A percentile compares a stretch with the other conserved stretches of the same genome.
Conservation (phyloP, 2,329 filamentous ascomycete species). For the Aspergillus eucalypticola region DNA sequence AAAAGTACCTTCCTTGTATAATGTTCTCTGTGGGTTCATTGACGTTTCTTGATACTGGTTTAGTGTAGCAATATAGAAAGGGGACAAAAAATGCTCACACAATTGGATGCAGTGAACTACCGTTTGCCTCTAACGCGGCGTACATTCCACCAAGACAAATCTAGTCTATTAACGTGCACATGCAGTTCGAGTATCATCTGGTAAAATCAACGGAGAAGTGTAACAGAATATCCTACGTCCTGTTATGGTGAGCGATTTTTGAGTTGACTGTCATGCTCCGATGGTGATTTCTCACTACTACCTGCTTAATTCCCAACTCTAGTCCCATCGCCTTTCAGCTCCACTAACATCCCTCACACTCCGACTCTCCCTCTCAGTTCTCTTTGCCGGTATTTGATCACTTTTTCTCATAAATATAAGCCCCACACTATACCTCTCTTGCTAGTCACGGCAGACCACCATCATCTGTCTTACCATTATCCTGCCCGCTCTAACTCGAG, state of each 20-base stretch:
- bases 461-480: too few relatives aligned
- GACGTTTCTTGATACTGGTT: constrained; percentile 10
- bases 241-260: background rate
- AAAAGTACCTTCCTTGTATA: background rate
- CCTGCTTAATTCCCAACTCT: background rate
- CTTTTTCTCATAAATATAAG: too few relatives aligned
- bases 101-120: background rate
- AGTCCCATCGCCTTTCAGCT: background rate
- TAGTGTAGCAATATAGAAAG: constrained; percentile 4
- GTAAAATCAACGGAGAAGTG: too few relatives aligned
- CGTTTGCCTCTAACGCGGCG: background rate
- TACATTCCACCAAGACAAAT: too few relatives aligned
- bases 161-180: too few relatives aligned
- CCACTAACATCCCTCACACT: background rate
- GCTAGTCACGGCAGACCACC: background rate
- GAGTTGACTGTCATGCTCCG: background rate
- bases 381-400: too few relatives aligned
- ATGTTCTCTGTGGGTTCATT: background rate
- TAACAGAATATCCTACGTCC: too few relatives aligned
- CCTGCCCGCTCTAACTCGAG: too few relatives aligned
- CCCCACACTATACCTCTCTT: background rate
- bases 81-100: background rate
- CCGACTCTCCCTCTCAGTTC: background rate
- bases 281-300: background rate
- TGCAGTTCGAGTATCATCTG: too few relatives aligned